Base-by-base conservation (phyloP, 1,284 basidiomycete genomes). In the Pterula multifida region DNA sequence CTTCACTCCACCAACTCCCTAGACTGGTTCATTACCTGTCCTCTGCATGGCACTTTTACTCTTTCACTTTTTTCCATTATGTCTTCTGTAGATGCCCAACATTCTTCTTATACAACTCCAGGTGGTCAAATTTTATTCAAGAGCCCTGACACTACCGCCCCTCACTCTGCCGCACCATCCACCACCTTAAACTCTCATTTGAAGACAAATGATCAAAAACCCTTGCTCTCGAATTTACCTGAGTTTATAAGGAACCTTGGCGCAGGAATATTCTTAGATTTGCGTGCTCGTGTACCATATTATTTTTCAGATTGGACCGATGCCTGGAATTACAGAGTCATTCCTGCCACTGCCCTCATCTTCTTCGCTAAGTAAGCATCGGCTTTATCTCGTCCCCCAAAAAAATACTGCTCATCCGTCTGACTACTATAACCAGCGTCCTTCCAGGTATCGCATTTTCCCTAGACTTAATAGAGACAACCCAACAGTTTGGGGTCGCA, bases 381-480 rank as follows among this genome's bases (percentile, higher is more conserved):
- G 12, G n/a, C 44, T 28, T 17, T 12, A 24, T 17, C 4, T 22
- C n/a, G 24, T 22, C 17, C 19, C 45, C 24, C 21, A 44, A 45
- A 50, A 2, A 48, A 28, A 3, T 36, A 50, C 36, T 52, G 15
- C 23, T 51, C 28, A 26, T 42, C 9, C 54, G 19, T 51, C 53
- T 12, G 50, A 45, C 19, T 49, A 50, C 15, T 51, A 19, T 24
- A n/a, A 36, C 3, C 55, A 85, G 83, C 55, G 83, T 93, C 22
- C 75, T 95, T 45, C 92, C 93, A 1, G 91, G 89, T 4, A 83
- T 96, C 47, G 92, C 94, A 1, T 97, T 97, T 63, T 90, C 91
- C 17, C 67, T 97, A 45, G 92, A 97, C 61, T 74, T 98, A 47
- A 94, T 96, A 63, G 88, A 95, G 64, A 93, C 91, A 0, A 91